Base-by-base conservation (phyloP, 2,329 filamentous ascomycete species). In the Chaetomium olivaceum region DNA sequence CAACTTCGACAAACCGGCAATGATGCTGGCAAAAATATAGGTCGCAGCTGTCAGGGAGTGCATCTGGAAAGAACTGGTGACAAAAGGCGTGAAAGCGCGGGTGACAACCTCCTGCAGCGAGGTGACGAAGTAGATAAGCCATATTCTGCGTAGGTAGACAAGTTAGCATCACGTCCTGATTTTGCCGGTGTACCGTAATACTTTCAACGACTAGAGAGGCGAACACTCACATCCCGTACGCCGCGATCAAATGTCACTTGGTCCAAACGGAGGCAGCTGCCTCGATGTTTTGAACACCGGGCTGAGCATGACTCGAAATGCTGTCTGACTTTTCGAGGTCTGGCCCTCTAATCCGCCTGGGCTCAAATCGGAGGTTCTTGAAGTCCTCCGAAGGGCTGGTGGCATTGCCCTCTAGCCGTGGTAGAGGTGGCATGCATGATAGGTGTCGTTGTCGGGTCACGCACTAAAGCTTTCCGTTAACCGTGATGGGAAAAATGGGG, bases 141-240 rank as follows among this genome's bases (percentile, higher is more conserved):
- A 36, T 36, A 36, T 36, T 36, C 33, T 36, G 33, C 11, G 33
- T 36, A 36, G 9, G 33, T 36, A 36, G 11, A 11, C 9, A 14
- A 14, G 33, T 36, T 12, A 36, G 33, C 33, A 36, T 36, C 33
- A 36, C 9, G 11, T 14, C 4, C 33, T 36, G 33, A 14, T 14
- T 36, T 14, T 12, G 12, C 9, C 33, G 33, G 33, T 11, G 11
- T 36, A 36, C 33, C 11, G 33, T 4, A 36, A 1, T 4, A 36
- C 11, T 14, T 36, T 4, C 9, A 36, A 14, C 9, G 11, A 4
- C 74, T 29, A 29, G 27, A 29, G 89, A 89, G 62, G 85, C 81
- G 19, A 89, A 81, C 51, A 80, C 79, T 63, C 21, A 48, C 43
- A 66, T 58, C 21, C 48, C 64, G 31, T 69, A 69, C 16, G 68